phyloP scores from a whole-genome alignment of 1,284 basidiomycete genomes.

The Waitea zeae region DNA sequence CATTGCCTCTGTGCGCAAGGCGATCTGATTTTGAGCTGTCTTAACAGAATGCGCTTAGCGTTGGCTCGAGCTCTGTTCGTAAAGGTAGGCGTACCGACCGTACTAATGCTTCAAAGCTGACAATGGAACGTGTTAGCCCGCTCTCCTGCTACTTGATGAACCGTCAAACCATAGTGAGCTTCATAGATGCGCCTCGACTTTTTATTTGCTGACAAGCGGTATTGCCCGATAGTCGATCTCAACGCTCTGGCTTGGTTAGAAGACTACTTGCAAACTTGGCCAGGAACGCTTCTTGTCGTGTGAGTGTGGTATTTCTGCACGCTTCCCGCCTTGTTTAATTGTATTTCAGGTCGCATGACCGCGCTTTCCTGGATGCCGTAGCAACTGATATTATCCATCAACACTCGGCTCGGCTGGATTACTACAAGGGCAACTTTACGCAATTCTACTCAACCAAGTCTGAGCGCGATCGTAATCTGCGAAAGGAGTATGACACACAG shows the following conservation, averaged over 20 bases:
- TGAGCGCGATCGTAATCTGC: constrained; percentile 82
- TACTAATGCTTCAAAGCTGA: constrained; percentile 13
- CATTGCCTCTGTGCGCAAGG: too few relatives aligned
- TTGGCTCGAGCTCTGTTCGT: constrained; percentile 86
- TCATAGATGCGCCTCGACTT: neutral
- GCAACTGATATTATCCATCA: constrained; percentile 96
- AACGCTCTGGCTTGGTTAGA: constrained; percentile 80
- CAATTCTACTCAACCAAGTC: constrained; percentile 99
- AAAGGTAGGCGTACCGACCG: constrained; percentile 35
- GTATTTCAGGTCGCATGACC: constrained; percentile 73
- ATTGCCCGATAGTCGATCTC: constrained; percentile 37
- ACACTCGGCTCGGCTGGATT: constrained; percentile 88
- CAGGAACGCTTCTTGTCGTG: constrained; percentile 89
- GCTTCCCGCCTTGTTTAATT: constrained; percentile 3
- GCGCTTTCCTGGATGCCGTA: constrained; percentile 94
- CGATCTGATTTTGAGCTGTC: neutral
- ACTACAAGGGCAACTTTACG: constrained; percentile 92
- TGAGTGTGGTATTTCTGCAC: constrained; percentile 18
- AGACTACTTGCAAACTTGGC: constrained; percentile 96
- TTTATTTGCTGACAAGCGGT: constrained; percentile 4
- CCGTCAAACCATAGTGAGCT: constrained; percentile 89
- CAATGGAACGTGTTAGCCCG: too few relatives aligned
- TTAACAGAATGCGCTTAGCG: constrained; percentile 61
- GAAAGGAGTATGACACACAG: constrained; percentile 91
- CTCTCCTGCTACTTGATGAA: constrained; percentile 81